Evolutionary conservation across 805 yeast genomes (phyloP).

Genomic region (Ogataea polymorpha): DNA sequence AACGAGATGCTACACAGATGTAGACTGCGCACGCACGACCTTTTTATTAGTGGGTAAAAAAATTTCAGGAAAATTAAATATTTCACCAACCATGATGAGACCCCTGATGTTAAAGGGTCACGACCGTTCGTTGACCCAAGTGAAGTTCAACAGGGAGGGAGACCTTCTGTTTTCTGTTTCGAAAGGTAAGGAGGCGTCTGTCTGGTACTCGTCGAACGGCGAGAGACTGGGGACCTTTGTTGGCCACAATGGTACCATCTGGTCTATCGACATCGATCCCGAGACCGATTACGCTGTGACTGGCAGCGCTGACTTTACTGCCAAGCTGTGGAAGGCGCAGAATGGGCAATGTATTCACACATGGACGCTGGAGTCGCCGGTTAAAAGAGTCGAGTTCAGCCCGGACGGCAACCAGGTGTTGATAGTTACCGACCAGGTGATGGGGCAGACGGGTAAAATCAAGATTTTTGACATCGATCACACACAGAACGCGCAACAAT

Average conservation of each 20-base stretch:
- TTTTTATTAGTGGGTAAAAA: slow-evolving; percentile 6
- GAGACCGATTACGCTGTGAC: slow-evolving; percentile 71
- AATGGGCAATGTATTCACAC: slow-evolving; percentile 74
- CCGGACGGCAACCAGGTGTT: slow-evolving; percentile 67
- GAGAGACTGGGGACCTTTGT: slow-evolving; percentile 91
- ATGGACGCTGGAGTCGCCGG: slow-evolving; percentile 80
- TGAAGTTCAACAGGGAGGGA: slow-evolving; percentile 93
- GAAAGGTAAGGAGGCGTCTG: slow-evolving; percentile 83
- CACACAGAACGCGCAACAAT: slow-evolving; percentile 40
- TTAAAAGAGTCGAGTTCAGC: slow-evolving; percentile 82
- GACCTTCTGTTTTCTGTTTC: slow-evolving; percentile 90
- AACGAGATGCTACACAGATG: background rate
- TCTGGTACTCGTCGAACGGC: slow-evolving; percentile 95
- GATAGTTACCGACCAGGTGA: slow-evolving; percentile 84
- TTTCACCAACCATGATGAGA: slow-evolving; percentile 46
- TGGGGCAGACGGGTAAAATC: slow-evolving; percentile 83
- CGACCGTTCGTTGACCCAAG: slow-evolving; percentile 96
- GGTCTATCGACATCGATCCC: slow-evolving; percentile 86
- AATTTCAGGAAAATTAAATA: slow-evolving; percentile 6
- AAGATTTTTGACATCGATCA: slow-evolving; percentile 60
- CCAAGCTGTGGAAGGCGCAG: slow-evolving; percentile 79
- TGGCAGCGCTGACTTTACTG: slow-evolving; percentile 86
- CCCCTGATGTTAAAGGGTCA: slow-evolving; percentile 83
- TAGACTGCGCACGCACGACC: slow-evolving; percentile 5
- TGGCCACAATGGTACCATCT: slow-evolving; percentile 90